Evolutionary conservation across 2,329 filamentous ascomycete genomes (phyloP).

Genomic region (Botryotinia convoluta): DNA sequence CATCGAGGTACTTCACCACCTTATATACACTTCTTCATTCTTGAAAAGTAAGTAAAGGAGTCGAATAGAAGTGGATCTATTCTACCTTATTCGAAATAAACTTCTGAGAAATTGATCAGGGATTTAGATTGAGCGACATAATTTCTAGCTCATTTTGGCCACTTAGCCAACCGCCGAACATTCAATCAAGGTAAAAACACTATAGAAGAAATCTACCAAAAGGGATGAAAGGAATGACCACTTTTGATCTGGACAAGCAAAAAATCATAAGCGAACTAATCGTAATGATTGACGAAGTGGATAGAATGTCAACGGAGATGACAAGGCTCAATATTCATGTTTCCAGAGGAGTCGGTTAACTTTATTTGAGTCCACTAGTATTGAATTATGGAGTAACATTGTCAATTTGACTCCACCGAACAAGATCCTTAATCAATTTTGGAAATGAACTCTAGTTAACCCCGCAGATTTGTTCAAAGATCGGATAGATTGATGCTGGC

Average conservation of each 20-base stretch:
- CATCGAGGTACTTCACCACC: background rate
- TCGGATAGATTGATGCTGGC: background rate
- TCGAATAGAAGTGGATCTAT: background rate
- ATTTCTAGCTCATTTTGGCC: background rate
- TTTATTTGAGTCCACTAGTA: conserved; percentile 5
- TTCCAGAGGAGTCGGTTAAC: conserved; percentile 4
- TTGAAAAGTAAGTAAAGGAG: background rate
- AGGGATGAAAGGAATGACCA: background rate
- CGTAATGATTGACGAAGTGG: background rate
- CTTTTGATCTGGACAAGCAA: background rate
- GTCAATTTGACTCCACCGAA: background rate
- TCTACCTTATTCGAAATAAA: background rate
- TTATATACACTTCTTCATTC: conserved; percentile 11
- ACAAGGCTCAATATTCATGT: conserved; percentile 9
- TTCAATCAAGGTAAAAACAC: background rate
- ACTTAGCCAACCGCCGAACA: conserved; percentile 4
- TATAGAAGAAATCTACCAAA: conserved; percentile 1
- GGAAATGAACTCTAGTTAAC: background rate
- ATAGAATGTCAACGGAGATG: background rate
- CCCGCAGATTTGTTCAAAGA: conserved; percentile 8
- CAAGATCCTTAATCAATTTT: conserved; percentile 13
- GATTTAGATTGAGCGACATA: background rate
- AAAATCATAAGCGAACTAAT: conserved; percentile 8
- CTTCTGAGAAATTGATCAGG: background rate
- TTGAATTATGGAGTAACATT: background rate